Conservation (phyloP, 306 rosid species). For the Citrullus amarus region DNA sequence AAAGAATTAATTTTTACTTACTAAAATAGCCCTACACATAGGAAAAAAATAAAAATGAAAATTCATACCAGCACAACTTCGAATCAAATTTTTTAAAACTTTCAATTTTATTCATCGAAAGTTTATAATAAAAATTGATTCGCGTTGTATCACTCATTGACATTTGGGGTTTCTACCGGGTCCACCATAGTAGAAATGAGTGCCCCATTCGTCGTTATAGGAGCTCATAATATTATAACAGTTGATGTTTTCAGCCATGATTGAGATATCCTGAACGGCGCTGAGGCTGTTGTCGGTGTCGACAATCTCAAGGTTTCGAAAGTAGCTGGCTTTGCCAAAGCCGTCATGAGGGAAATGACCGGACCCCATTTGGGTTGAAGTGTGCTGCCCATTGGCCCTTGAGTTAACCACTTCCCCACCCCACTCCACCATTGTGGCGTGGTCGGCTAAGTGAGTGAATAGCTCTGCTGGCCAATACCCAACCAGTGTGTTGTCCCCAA, state of each 20-base stretch:
- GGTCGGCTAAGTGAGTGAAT: constrained; percentile 70
- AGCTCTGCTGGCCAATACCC: constrained; percentile 95
- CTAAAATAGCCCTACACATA: neutral
- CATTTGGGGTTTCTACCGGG: constrained; percentile 68
- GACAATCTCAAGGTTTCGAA: constrained; percentile 74
- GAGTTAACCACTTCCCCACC: constrained; percentile 93
- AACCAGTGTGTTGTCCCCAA: constrained; percentile 52
- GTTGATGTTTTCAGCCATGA: constrained; percentile 61
- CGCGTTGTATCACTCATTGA: constrained; percentile 2
- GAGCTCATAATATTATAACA: constrained; percentile 71
- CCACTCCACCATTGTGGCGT: constrained; percentile 96
- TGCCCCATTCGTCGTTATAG: constrained; percentile 63
- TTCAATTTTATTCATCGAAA: neutral
- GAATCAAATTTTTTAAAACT: neutral
- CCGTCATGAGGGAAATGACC: constrained; percentile 77
- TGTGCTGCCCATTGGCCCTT: constrained; percentile 51
- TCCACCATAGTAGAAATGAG: constrained; percentile 85
- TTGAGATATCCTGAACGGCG: constrained; percentile 42
- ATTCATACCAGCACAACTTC: neutral
- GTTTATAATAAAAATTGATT: neutral
- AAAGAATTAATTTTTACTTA: constrained; percentile 6
- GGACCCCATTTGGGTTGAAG: constrained; percentile 87
- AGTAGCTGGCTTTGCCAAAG: constrained; percentile 85
- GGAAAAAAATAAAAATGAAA: neutral
- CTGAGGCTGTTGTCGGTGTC: constrained; percentile 72